phyloP scores from a whole-genome alignment of 306 rosid species.

The Malus orientalis region DNA sequence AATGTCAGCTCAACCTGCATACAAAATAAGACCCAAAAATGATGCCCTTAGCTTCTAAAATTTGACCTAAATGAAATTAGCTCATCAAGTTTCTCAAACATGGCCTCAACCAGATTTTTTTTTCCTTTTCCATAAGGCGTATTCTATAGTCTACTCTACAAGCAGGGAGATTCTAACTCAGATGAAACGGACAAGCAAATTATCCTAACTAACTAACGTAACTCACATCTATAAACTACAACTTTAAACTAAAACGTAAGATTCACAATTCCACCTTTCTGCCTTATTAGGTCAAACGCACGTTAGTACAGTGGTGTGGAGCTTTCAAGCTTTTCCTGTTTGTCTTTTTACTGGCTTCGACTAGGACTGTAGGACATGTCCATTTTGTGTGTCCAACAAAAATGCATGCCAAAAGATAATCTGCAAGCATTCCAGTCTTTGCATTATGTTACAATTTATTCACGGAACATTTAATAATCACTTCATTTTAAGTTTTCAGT shows the following conservation, averaged over 20 bases:
- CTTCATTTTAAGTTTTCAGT: too few relatives aligned
- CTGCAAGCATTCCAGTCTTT: neutral
- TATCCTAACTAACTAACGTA: too few relatives aligned
- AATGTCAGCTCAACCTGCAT: neutral
- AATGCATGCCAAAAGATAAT: neutral
- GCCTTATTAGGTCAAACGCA: neutral
- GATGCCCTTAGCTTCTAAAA: neutral
- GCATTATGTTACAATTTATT: neutral
- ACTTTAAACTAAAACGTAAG: neutral
- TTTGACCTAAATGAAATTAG: too few relatives aligned
- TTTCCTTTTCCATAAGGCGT: neutral
- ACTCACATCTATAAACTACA: rapidly evolving
- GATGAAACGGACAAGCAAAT: too few relatives aligned
- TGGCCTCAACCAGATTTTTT: too few relatives aligned
- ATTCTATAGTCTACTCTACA: neutral
- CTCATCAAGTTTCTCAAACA: too few relatives aligned
- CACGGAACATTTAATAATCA: too few relatives aligned
- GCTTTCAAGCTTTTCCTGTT: neutral
- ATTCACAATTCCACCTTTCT: neutral
- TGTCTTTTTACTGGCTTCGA: neutral
- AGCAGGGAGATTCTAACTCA: too few relatives aligned
- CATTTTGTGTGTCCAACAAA: neutral
- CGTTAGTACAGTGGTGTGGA: neutral
- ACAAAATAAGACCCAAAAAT: neutral
- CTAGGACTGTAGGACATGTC: neutral